Conservation (phyloP, 768 basidiomycete species). For the Serendipita indica region DNA sequence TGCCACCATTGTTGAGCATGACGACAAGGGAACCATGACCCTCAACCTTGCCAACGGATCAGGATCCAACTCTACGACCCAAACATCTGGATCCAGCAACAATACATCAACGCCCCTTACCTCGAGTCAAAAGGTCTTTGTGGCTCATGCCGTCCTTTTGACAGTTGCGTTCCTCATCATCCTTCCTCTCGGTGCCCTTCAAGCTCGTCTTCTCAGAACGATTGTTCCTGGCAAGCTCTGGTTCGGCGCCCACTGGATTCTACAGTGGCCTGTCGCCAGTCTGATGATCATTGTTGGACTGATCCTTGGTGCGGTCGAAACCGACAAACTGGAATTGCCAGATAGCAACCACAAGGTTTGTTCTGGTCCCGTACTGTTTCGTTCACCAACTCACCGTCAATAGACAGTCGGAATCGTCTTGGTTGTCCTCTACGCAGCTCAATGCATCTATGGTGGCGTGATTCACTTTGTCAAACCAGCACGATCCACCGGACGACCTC, state of each 20-base stretch:
- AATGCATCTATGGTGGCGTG: conserved; percentile 33
- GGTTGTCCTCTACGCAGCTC: conserved; percentile 38
- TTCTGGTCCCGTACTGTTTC: background rate
- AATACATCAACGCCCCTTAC: background rate
- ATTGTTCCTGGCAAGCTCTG: conserved; percentile 21
- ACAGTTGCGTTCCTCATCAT: conserved; percentile 40
- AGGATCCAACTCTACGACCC: background rate
- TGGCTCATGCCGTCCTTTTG: conserved; percentile 37
- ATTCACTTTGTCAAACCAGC: conserved; percentile 39
- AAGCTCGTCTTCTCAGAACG: conserved; percentile 41
- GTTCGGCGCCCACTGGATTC: conserved; percentile 35
- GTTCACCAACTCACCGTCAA: conserved; percentile 17
- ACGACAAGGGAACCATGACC: conserved; percentile 27
- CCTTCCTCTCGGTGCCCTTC: conserved; percentile 42
- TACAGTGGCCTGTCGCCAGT: conserved; percentile 36
- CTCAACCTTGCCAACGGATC: conserved; percentile 34
- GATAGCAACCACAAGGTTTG: background rate
- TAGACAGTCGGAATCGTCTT: conserved; percentile 39
- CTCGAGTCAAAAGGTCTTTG: background rate
- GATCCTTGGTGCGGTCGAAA: conserved; percentile 29
- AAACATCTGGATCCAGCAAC: background rate
- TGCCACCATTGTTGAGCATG: conserved; percentile 36
- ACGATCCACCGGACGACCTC: conserved; percentile 25
- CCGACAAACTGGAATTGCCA: conserved; percentile 18
- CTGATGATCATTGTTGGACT: conserved; percentile 41